Evolutionary conservation across 2,329 filamentous ascomycete species (phyloP).

Genomic region (Tolypocladium ophioglossoides): DNA sequence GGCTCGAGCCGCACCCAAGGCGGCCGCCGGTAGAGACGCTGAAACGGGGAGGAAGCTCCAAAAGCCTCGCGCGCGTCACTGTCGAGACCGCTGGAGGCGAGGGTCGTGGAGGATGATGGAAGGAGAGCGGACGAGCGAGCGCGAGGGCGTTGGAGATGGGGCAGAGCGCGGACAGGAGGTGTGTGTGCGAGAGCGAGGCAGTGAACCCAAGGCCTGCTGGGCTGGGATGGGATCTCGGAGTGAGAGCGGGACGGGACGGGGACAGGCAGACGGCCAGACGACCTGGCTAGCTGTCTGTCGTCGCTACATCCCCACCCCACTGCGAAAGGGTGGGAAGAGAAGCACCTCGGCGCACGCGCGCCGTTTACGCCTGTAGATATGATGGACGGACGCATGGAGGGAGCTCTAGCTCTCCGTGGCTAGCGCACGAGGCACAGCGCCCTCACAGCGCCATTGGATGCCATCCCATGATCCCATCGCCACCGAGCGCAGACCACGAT

Average conservation of each 20-base stretch:
- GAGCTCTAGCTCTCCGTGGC: background rate
- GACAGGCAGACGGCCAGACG: background rate
- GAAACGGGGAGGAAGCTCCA: background rate
- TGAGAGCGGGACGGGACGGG: conserved; percentile 1
- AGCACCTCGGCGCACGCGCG: background rate
- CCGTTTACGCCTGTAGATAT: too few species aligned
- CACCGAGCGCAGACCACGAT: background rate
- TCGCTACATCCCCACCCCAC: background rate
- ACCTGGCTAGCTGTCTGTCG: too few species aligned
- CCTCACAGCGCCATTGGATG: background rate
- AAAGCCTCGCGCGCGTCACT: background rate
- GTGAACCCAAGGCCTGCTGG: background rate
- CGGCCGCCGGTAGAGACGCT: background rate
- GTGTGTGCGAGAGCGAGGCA: background rate
- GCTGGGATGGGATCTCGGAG: background rate
- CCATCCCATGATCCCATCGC: too few species aligned
- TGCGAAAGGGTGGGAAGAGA: background rate
- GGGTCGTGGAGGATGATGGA: conserved; percentile 8
- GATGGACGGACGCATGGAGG: background rate
- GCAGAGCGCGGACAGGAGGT: background rate
- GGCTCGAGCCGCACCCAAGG: conserved; percentile 12
- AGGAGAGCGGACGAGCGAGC: background rate
- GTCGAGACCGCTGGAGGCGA: conserved; percentile 2
- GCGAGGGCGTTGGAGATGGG: background rate
- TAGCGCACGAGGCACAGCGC: background rate